Evolutionary conservation across 306 rosid species (phyloP), one percentile per base, ranked within the genome.

Genomic region (Comarum palustre): DNA sequence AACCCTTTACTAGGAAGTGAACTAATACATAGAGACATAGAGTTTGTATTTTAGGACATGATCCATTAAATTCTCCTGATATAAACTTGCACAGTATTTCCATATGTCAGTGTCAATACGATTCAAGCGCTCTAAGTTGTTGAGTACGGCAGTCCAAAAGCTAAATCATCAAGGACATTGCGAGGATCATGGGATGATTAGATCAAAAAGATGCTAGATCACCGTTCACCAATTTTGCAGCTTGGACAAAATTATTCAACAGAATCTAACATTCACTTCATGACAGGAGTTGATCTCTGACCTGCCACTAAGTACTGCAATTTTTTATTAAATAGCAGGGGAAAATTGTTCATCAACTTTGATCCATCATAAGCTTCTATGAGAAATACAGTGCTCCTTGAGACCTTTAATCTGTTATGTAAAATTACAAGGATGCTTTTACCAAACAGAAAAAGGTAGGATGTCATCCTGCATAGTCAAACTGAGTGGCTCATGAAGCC

Each of bases 341-440:
- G 89, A 52, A 81, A 86, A 82, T 92, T 89, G 48, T 77, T 86
- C 24, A 67, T 46, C 84, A 89, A 79, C 67, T 74, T 79, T 50
- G 90, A 79, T 63, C 96, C 88, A 36, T 77, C 77, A 65, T 89
- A 92, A 29, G 76, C 93, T 51, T 89, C 96, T 79, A 87, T 89
- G 42, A 87, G 90, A 66, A 89, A 80, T 8, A 92, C 92, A 4
- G 91, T 86, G 68, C 96, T 87, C 72, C 90, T 86, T 42, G 82
- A 6, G 86, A 69, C 93, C 93, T 87, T 83, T n/a, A n/a, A n/a
- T n/a, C n/a, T n/a, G 98, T 90, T 79, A 87, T 82, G 75, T 93
- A 90, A 84, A 93, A 89, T n/a, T 85, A 38, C 97, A 97, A 2
- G 89, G 96, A 78, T 90, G 93, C 43, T 82, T 81, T 90, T 74